Percentiles rank a stretch among this genome's conserved stretches.
Conservation (phyloP, 164 flowering plant species). For the Paratinospora sagittata region DNA sequence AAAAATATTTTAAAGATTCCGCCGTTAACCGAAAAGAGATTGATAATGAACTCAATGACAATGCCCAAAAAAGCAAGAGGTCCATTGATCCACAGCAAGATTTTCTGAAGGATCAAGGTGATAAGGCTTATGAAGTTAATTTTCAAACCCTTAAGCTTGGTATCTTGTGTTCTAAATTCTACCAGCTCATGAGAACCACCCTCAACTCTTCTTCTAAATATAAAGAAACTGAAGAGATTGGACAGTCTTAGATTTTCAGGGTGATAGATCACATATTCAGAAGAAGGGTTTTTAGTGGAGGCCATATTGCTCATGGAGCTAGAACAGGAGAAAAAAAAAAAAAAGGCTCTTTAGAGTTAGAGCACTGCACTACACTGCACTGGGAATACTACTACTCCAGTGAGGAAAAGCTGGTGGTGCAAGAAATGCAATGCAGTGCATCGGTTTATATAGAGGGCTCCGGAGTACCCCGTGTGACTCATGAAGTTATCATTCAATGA, state of each 20-base stretch:
- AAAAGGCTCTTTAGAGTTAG: no score
- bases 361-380: no score
- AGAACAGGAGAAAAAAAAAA: no score
- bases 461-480: no score
- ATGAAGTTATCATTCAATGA: no score
- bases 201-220: conserved; percentile 10
- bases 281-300: conserved; percentile 2
- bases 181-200: conserved; percentile 9
- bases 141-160: conserved; percentile 4
- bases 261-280: conserved; percentile 14
- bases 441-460: no score
- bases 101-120: conserved; percentile 12
- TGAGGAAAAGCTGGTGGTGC: not conserved
- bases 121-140: conserved; percentile 5
- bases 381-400: no score
- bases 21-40: conserved; percentile 18
- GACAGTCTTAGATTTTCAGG: conserved; percentile 11
- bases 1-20: conserved; percentile 11
- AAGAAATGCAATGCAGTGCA: no score
- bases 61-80: conserved; percentile 10
- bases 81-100: not conserved
- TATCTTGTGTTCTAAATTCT: not conserved
- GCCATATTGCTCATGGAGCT: no score
- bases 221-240: conserved; percentile 11
- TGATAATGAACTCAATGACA: conserved; percentile 15